A percentile compares a stretch with the other conserved stretches of the same genome.
Evolutionary conservation across 1,139 yeast species (phyloP).

Genomic region (Wickerhamiella pararugosa): DNA sequence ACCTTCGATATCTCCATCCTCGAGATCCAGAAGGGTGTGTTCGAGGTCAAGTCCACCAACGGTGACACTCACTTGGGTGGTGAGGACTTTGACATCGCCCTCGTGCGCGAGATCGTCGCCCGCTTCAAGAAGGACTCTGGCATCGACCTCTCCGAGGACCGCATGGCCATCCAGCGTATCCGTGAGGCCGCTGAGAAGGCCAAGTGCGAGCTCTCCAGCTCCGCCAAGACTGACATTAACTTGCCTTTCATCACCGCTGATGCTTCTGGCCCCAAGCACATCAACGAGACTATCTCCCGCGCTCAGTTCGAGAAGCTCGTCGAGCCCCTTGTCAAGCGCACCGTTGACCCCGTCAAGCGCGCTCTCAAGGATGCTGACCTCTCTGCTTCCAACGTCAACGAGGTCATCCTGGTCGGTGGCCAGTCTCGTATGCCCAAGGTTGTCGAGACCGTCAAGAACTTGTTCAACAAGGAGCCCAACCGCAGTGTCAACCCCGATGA

Average conservation of each 20-base stretch:
- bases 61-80: slow-evolving; percentile 90
- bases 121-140: slow-evolving; percentile 89
- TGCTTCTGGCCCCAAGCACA: slow-evolving; percentile 96
- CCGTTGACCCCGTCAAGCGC: slow-evolving; percentile 94
- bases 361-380: slow-evolving; percentile 94
- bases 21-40: slow-evolving; percentile 78
- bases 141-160: slow-evolving; percentile 74
- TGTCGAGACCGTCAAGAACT: slow-evolving; percentile 81
- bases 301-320: slow-evolving; percentile 86
- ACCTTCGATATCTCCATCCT: slow-evolving; percentile 75
- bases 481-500: slow-evolving; percentile 99
- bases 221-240: slow-evolving; percentile 86
- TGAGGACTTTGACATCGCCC: slow-evolving; percentile 68
- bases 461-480: slow-evolving; percentile 92
- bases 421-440: slow-evolving; percentile 99
- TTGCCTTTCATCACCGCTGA: slow-evolving; percentile 92
- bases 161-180: slow-evolving; percentile 98
- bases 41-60: slow-evolving; percentile 76
- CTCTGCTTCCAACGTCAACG: slow-evolving; percentile 73
- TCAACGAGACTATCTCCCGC: slow-evolving; percentile 85
- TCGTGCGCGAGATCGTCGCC: slow-evolving; percentile 80
- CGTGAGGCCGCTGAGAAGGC: slow-evolving; percentile 99
- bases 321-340: slow-evolving; percentile 81
- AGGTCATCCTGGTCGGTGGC: slow-evolving; percentile 98
- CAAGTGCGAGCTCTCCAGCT: slow-evolving; percentile 83